Percentiles rank a stretch among this genome's conserved stretches.
These are phyloP conservation scores for Protomyces gravidus DNA, from an alignment of 1,139 yeast genomes.

Conservation along the genomic window DNA sequence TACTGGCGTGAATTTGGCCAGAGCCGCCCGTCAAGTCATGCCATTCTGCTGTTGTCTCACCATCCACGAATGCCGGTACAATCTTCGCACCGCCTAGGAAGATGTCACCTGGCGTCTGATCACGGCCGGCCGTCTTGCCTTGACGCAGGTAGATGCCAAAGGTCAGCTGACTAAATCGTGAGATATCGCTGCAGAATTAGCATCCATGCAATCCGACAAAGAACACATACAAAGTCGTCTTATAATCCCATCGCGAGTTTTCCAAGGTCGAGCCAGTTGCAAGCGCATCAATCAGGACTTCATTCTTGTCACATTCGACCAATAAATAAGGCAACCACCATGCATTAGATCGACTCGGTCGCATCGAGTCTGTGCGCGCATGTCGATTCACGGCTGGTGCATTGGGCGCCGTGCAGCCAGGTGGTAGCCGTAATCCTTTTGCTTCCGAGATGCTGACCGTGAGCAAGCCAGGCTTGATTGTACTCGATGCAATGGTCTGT, in stretches of 20 bases:
- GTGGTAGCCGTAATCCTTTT: conserved; percentile 58
- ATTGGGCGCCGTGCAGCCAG: conserved; percentile 40
- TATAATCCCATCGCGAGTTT: conserved; percentile 77
- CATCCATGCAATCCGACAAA: conserved; percentile 53
- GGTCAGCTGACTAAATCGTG: conserved; percentile 26
- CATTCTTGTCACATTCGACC: conserved; percentile 54
- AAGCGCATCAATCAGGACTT: conserved; percentile 69
- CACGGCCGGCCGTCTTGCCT: conserved; percentile 15
- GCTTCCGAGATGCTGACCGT: conserved; percentile 67
- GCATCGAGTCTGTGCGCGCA: conserved; percentile 29
- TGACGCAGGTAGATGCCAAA: conserved; percentile 29
- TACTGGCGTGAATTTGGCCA: conserved; percentile 53
- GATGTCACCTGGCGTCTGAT: conserved; percentile 37
- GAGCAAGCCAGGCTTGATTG: conserved; percentile 59
- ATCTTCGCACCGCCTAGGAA: conserved; percentile 43
- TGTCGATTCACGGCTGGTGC: conserved; percentile 30
- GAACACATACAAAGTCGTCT: conserved; percentile 73
- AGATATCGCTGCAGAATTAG: conserved; percentile 36
- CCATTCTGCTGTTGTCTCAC: conserved; percentile 36
- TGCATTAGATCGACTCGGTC: conserved; percentile 25
- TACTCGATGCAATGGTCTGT: conserved; percentile 35
- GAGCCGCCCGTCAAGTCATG: conserved; percentile 42
- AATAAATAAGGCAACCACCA: conserved; percentile 41
- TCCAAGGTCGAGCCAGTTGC: conserved; percentile 35
- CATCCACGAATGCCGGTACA: conserved; percentile 36